These are phyloP conservation scores for Nymphaea thermarum DNA, from an alignment of 164 flowering plant species.

Conservation along the genomic window DNA sequence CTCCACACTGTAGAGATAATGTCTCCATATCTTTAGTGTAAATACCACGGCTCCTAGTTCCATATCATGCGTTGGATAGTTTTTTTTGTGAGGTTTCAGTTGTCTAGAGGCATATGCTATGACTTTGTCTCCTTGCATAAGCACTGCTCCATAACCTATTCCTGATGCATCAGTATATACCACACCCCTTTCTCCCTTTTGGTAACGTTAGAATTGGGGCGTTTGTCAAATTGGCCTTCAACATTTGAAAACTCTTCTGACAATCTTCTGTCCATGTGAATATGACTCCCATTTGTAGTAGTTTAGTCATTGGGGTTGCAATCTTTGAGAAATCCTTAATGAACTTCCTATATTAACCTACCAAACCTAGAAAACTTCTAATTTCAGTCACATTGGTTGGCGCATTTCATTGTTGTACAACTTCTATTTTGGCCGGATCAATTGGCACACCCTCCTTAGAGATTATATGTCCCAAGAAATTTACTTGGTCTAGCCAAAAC, in stretches of 20 bases:
- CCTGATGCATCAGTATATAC: conserved; percentile 4
- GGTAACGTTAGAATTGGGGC: conserved; percentile 5
- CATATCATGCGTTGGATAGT: conserved; percentile 8
- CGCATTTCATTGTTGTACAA: not conserved
- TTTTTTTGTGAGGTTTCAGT: conserved; percentile 5
- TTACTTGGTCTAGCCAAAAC: not conserved
- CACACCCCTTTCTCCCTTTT: not conserved
- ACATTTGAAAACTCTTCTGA: not conserved
- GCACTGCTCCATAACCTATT: conserved; percentile 2
- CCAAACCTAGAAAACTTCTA: conserved; percentile 9
- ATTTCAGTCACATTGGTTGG: conserved; percentile 3
- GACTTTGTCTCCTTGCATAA: conserved; percentile 4
- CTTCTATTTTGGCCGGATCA: conserved; percentile 5
- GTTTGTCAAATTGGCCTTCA: conserved; percentile 3
- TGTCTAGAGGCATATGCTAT: conserved; percentile 8
- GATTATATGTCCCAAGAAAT: not conserved
- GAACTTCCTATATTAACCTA: conserved; percentile 13
- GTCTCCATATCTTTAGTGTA: not conserved
- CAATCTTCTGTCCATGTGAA: not conserved
- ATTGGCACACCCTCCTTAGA: not conserved
- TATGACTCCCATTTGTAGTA: not conserved
- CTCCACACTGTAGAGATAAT: not conserved
- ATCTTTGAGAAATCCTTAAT: conserved; percentile 8
- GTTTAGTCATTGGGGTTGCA: conserved; percentile 1
- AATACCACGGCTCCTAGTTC: conserved; percentile 1